A percentile compares a stretch with the other conserved stretches of the same genome.
phyloP scores from a whole-genome alignment of 169 alveolate species.

The Plasmodium knowlesi region DNA sequence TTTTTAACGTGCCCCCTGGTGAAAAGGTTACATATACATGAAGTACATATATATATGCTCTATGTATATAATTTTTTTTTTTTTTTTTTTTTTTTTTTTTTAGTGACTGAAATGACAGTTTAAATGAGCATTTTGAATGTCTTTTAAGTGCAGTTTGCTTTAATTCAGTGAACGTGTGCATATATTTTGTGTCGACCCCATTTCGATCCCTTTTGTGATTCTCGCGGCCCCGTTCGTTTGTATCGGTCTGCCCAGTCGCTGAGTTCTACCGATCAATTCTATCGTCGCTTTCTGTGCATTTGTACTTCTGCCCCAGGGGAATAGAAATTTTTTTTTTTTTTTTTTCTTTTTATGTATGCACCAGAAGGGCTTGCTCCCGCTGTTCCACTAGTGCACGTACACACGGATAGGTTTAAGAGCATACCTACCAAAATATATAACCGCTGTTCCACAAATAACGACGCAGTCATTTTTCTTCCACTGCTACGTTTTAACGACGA shows the following conservation, averaged over 20 bases:
- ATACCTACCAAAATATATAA: background rate
- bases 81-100: slow-evolving; percentile 1
- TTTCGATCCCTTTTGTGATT: background rate
- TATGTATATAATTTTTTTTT: background rate
- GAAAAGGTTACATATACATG: background rate
- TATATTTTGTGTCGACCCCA: background rate
- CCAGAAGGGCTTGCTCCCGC: background rate
- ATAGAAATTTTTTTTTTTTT: too few species aligned
- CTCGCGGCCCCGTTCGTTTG: background rate
- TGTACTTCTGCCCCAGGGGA: background rate
- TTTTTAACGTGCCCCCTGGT: background rate
- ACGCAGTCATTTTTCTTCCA: background rate
- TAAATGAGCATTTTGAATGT: background rate
- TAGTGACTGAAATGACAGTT: background rate
- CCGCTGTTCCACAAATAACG: background rate
- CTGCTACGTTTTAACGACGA: background rate
- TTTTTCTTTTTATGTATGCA: background rate
- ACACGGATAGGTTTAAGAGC: background rate
- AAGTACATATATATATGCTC: background rate
- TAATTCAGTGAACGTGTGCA: background rate
- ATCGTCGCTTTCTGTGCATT: background rate
- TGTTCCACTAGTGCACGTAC: background rate
- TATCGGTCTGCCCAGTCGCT: background rate
- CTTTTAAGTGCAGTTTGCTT: slow-evolving; percentile 12
- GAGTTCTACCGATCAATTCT: background rate